Base-by-base conservation (phyloP, 352 stramenopile species). In the Pythium plurisporium region DNA sequence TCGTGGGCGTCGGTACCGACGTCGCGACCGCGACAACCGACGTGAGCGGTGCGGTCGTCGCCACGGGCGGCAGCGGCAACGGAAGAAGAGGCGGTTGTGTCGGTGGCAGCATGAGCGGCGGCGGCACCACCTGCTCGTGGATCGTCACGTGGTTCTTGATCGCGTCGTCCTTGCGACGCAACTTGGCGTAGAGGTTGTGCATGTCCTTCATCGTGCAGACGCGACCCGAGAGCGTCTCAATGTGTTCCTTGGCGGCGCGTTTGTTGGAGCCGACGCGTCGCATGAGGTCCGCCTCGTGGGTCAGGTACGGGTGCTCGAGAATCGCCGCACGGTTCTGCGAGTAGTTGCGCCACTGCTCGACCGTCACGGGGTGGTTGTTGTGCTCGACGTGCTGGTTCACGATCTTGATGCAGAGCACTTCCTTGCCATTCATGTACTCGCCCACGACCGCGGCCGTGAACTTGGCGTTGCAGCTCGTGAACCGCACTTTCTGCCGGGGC, bases 141-240 rank as follows among this genome's bases (percentile, higher is more conserved):
- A 59, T 42, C 19, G 72, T 54, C 50, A 60, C 59, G 47, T 72
- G 76, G 36, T 60, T 76, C 62, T 81, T 79, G 56, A 79, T 78
- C 12, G 62, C 48, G 27, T 82, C 69, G 26, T 89, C 79, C 14
- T 76, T 75, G 45, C 79, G 79, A 63, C 82, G 80, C 12, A 89
- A 62, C 3, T 76, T 73, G 31, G 79, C 71, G 43, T 77, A 87
- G 41, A 89, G 43, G 45, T 89, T 89, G 66, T 89, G 79, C 79
- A 87, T 89, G 56, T 87, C 79, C 47, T 89, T 89, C 74, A 87
- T 89, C 22, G 79, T 89, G 45, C 79, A 89, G 14, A 86, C 72
- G 55, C 81, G 81, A 17, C 79, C 79, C 26, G 73, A 82, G 25
- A 89, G 62, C 15, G 64, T 76, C 61, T 87, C 76, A 31, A 89